phyloP scores from a whole-genome alignment of 192 early-diverging fungal genomes.

The Geranomyces michiganensis region DNA sequence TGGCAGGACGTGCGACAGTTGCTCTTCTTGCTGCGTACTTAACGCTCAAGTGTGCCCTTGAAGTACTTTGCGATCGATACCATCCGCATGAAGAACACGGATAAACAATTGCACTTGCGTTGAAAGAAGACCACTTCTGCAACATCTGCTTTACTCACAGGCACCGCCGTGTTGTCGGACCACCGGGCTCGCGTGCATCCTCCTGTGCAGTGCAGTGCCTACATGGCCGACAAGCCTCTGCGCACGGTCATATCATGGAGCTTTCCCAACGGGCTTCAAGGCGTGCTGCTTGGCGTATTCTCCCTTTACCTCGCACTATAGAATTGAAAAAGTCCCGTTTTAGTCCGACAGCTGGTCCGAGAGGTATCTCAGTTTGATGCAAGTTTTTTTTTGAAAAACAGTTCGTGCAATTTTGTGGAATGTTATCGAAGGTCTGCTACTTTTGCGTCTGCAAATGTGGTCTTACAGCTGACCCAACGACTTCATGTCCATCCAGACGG shows the following conservation, averaged over 20 bases:
- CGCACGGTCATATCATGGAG: not conserved
- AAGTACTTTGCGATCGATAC: conserved; percentile 47
- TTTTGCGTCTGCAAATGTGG: too few relatives aligned
- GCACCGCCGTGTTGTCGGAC: not conserved
- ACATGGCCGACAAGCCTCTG: not conserved
- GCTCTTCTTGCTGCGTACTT: conserved; percentile 24
- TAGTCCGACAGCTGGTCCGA: too few relatives aligned
- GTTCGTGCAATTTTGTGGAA: too few relatives aligned
- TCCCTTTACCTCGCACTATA: too few relatives aligned
- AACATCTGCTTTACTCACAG: not conserved
- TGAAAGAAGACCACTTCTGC: too few relatives aligned
- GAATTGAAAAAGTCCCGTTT: too few relatives aligned
- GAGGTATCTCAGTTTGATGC: too few relatives aligned
- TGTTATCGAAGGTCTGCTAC: too few relatives aligned
- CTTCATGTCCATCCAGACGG: too few relatives aligned
- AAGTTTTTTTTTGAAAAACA: too few relatives aligned
- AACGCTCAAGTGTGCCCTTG: conserved; percentile 53
- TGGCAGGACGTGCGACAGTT: conserved; percentile 24
- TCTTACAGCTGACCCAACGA: too few relatives aligned
- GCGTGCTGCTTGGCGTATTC: not conserved
- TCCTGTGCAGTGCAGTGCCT: not conserved
- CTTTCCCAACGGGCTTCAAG: not conserved
- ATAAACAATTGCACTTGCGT: too few relatives aligned
- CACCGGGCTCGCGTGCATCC: not conserved
- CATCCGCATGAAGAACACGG: conserved; percentile 48